Evolutionary conservation across 192 early-diverging fungal species (phyloP), one percentile per base, ranked within the genome.

Genomic region (Backusella mclennaniae): DNA sequence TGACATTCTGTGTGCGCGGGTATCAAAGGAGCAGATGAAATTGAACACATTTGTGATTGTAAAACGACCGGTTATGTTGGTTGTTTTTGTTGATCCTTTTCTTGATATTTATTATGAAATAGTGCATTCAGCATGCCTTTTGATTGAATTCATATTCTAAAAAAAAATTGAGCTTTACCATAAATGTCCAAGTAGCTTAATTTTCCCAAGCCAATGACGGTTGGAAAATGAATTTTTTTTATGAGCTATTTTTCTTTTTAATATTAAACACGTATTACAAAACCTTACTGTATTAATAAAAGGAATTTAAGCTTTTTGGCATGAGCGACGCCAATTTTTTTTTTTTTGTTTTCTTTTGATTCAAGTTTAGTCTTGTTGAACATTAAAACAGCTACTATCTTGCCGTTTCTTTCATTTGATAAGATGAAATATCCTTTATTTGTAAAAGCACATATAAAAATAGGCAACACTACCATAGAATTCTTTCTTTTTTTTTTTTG

Each of bases 191-290:
- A 49, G 46, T 49, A 49, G 46, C 19, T 49, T 49, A 49, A 49
- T 49, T 49, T 49, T 49, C 19, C 6, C 17, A n/a, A 49, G 15
- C 46, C 46, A 49, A 49, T 49, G 1, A 6, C 46, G 6, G 46
- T n/a, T 49, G 19, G 6, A 49, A 49, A 59, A 23, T 59, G 21
- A 59, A 12, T 23, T 23, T 26, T 59, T 23, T 59, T 59, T 33
- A 33, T 3, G 53, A 59, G 53, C 53, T 59, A 59, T 59, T 59
- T 53, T 59, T 59, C 23, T 7, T 59, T 59, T 59, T 59, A 59
- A 59, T 59, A 59, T 59, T 59, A 59, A 59, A 59, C 33, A 59
- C 19, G 46, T 49, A 49, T n/a, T 49, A 49, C 46, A 49, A 49
- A 49, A n/a, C 19, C 19, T 49, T 49, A n/a, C 46, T 49, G 46